A percentile compares a stretch with the other conserved stretches of the same genome.
Conservation (phyloP, 768 basidiomycete genomes). For the Phanerochaete carnosa region DNA sequence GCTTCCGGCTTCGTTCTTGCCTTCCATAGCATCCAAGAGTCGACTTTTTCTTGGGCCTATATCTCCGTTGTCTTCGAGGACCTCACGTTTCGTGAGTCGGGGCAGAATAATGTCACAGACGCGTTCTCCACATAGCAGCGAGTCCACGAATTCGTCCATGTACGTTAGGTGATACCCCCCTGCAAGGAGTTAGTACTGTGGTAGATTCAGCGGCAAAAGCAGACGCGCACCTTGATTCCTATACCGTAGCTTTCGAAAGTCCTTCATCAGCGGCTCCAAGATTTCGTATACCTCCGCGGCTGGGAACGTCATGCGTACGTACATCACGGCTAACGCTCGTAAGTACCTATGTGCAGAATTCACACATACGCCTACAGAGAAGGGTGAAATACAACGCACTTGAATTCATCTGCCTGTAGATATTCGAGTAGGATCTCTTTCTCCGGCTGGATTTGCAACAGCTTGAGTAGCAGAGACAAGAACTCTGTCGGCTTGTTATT, state of each 20-base stretch:
- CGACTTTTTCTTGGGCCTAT: constrained; percentile 82
- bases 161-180: constrained; percentile 83
- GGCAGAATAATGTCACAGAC: constrained; percentile 97
- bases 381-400: constrained; percentile 51
- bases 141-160: constrained; percentile 91
- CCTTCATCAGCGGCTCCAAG: constrained; percentile 91
- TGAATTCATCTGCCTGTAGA: constrained; percentile 95
- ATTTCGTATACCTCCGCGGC: constrained; percentile 89
- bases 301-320: constrained; percentile 92
- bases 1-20: constrained; percentile 51
- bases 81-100: constrained; percentile 77
- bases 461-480: constrained; percentile 86
- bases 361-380: background rate
- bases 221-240: constrained; percentile 66
- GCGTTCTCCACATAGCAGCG: constrained; percentile 81
- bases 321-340: constrained; percentile 88
- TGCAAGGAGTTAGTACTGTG: constrained; percentile 28
- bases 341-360: constrained; percentile 62
- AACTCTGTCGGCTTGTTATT: constrained; percentile 96
- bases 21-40: constrained; percentile 86
- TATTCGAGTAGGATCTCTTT: constrained; percentile 97
- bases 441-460: constrained; percentile 96
- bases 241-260: constrained; percentile 85
- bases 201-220: background rate
- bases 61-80: constrained; percentile 90